Evolutionary conservation across 371 early-diverging fungal genomes (phyloP).

Genomic region (Mortierella polycephala): DNA sequence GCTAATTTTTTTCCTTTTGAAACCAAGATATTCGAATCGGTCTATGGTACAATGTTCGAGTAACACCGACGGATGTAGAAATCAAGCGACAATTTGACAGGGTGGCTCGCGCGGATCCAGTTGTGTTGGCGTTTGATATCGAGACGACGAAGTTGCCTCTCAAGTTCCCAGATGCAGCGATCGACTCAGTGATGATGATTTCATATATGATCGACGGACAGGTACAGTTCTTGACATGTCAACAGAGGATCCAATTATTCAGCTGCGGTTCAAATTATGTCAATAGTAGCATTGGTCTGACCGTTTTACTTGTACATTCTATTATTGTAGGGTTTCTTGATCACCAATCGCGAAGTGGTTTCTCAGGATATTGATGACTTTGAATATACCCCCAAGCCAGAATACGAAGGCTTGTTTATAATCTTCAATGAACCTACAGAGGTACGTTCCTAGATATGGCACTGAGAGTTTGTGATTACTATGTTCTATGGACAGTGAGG

Average conservation of each 20-base stretch:
- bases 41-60: slow-evolving; percentile 91
- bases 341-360: slow-evolving; percentile 98
- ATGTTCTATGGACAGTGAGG: not conserved
- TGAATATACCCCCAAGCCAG: slow-evolving; percentile 98
- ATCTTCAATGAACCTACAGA: slow-evolving; percentile 97
- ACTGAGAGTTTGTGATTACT: too few relatives aligned
- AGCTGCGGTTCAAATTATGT: not conserved
- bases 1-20: not conserved
- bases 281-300: not conserved
- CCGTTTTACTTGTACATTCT: not conserved
- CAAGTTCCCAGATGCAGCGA: slow-evolving; percentile 96
- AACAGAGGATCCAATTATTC: not conserved
- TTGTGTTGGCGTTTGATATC: slow-evolving; percentile 98
- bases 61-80: slow-evolving; percentile 65
- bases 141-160: slow-evolving; percentile 99
- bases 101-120: slow-evolving; percentile 96
- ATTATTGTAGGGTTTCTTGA: slow-evolving; percentile 86
- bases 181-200: slow-evolving; percentile 99
- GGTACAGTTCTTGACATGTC: slow-evolving; percentile 53
- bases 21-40: slow-evolving; percentile 91
- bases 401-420: slow-evolving; percentile 95
- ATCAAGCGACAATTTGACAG: slow-evolving; percentile 81
- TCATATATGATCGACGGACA: slow-evolving; percentile 99
- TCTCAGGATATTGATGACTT: slow-evolving; percentile 98
- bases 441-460: slow-evolving; percentile 46